These are phyloP conservation scores for Globisporangium parvum DNA, from an alignment of 352 stramenopile genomes.

Conservation along the genomic window DNA sequence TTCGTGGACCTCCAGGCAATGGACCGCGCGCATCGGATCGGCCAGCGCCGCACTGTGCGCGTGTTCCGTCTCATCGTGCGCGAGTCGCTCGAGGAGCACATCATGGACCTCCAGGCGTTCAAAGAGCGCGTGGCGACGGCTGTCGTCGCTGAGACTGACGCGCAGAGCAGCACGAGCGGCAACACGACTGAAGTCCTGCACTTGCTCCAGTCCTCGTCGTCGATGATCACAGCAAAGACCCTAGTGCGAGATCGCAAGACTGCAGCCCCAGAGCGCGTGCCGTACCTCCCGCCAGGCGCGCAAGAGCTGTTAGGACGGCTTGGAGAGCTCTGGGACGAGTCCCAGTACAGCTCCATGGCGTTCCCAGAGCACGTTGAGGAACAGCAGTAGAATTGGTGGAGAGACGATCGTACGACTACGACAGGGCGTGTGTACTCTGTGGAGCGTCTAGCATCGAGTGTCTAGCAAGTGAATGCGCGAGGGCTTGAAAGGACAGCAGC, in stretches of 20 bases:
- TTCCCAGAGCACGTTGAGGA: constrained; percentile 31
- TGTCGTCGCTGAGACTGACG: constrained; percentile 48
- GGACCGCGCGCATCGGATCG: constrained; percentile 79
- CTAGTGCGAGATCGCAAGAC: background rate
- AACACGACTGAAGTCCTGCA: constrained; percentile 62
- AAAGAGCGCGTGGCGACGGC: constrained; percentile 68
- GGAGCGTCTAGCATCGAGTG: background rate
- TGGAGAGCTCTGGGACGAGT: constrained; percentile 76
- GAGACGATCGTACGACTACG: background rate
- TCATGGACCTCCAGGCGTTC: constrained; percentile 74
- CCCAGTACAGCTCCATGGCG: constrained; percentile 68
- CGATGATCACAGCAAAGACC: constrained; percentile 1
- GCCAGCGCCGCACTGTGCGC: constrained; percentile 59
- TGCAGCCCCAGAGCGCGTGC: background rate
- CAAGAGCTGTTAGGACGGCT: constrained; percentile 54
- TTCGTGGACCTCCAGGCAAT: constrained; percentile 94
- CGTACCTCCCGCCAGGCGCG: constrained; percentile 18
- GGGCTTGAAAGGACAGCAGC: too few relatives aligned
- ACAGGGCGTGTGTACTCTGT: background rate
- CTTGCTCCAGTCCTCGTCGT: constrained; percentile 48
- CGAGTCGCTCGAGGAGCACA: constrained; percentile 67
- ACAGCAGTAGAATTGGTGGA: background rate
- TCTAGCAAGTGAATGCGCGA: too few relatives aligned
- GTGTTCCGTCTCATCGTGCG: constrained; percentile 81
- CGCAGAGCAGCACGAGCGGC: constrained; percentile 47